Evolutionary conservation across 192 early-diverging fungal genomes (phyloP).

Genomic region (Backusella sp.): DNA sequence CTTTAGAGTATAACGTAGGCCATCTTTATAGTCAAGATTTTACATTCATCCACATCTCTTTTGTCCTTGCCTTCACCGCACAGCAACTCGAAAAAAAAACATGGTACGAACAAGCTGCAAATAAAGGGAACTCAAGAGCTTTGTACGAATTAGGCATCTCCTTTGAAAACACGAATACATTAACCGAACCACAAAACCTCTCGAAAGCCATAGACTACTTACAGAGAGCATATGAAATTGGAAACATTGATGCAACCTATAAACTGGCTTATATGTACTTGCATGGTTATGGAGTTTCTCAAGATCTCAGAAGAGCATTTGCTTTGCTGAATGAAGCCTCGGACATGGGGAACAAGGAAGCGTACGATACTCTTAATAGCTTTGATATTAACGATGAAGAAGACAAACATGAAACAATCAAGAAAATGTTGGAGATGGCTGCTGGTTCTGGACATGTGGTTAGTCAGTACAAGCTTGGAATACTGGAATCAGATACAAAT

Average conservation of each 20-base stretch:
- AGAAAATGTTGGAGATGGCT: not conserved
- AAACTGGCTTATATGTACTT: not conserved
- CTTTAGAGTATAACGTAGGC: not conserved
- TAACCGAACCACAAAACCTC: no score
- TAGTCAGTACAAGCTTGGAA: not conserved
- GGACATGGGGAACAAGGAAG: not conserved
- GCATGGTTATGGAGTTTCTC: slow-evolving; percentile 3
- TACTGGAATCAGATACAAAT: not conserved
- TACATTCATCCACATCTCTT: not conserved
- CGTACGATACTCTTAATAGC: not conserved
- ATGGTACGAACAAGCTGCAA: not conserved
- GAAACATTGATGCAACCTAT: slow-evolving; percentile 9
- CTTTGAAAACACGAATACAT: no score
- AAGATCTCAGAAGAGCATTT: not conserved
- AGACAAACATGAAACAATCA: not conserved
- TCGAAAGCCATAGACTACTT: not conserved
- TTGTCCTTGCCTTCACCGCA: no score
- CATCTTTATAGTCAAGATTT: no score
- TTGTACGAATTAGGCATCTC: no score
- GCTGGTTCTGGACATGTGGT: not conserved
- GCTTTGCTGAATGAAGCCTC: not conserved
- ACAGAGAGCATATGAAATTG: not conserved
- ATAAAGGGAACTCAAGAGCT: not conserved
- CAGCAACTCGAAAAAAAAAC: no score
- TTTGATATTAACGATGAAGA: not conserved